Evolutionary conservation across 768 basidiomycete genomes (phyloP).

Genomic region (Phylloporus arenicola): DNA sequence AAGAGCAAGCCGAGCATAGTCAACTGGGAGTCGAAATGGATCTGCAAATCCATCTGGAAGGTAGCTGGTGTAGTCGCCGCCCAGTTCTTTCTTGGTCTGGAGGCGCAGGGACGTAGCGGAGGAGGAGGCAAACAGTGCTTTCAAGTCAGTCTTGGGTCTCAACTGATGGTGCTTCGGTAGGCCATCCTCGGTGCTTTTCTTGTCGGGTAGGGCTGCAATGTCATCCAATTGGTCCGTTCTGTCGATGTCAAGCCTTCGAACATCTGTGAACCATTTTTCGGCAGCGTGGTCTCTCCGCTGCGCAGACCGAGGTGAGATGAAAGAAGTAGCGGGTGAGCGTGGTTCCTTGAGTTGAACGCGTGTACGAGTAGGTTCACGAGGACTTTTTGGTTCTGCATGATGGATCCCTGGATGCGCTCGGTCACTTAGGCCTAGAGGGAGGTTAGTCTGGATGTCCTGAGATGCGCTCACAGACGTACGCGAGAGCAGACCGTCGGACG

Average conservation of each 20-base stretch:
- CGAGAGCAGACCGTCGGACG: constrained; percentile 12
- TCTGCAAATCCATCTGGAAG: constrained; percentile 27
- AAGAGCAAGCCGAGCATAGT: constrained; percentile 40
- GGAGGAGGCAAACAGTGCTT: constrained; percentile 13
- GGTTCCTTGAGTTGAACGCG: neutral
- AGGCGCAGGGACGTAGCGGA: constrained; percentile 15
- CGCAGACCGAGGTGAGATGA: constrained; percentile 20
- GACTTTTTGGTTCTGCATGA: constrained; percentile 1
- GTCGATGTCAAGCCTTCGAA: constrained; percentile 18
- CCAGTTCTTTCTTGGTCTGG: constrained; percentile 34
- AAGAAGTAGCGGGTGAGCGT: constrained; percentile 12
- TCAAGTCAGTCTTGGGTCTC: constrained; percentile 20
- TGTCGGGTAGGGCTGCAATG: neutral
- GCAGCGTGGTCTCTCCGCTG: constrained; percentile 18
- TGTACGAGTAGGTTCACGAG: neutral
- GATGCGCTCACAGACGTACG: constrained; percentile 13
- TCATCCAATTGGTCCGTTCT: neutral
- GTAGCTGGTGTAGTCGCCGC: constrained; percentile 50
- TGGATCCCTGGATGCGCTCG: neutral
- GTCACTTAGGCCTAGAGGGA: constrained; percentile 16
- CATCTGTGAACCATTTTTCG: constrained; percentile 20
- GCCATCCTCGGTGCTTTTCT: neutral
- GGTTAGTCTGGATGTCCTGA: neutral
- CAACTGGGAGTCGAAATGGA: constrained; percentile 33
- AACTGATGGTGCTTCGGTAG: constrained; percentile 15